phyloP scores from a whole-genome alignment of 148 eudicot species.

The Chenopodium suecicum region DNA sequence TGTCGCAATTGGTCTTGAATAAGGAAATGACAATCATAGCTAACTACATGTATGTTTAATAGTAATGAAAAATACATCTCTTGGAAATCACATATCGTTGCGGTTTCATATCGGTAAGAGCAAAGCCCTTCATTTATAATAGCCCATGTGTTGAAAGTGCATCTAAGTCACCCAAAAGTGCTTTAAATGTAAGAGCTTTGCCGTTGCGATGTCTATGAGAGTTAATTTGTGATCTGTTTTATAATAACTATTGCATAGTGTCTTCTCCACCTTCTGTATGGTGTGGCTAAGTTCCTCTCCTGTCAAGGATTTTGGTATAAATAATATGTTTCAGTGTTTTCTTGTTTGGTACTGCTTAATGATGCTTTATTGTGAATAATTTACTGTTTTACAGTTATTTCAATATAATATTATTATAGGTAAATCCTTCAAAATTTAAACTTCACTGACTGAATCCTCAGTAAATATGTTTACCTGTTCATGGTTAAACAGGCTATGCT shows the following conservation, averaged over 20 bases:
- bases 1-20: neutral
- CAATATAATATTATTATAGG: neutral
- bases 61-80: neutral
- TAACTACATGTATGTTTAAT: neutral
- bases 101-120: neutral
- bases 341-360: neutral
- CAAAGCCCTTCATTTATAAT: neutral
- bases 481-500: slow-evolving; percentile 68
- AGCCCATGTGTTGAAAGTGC: neutral
- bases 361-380: neutral
- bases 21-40: neutral
- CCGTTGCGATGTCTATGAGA: neutral
- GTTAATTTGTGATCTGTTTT: neutral
- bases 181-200: neutral
- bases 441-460: neutral
- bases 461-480: neutral
- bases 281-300: neutral
- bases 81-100: neutral
- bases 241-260: neutral
- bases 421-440: neutral
- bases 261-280: neutral
- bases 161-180: neutral
- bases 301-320: neutral
- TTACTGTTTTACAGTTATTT: neutral
- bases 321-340: neutral